phyloP scores from a whole-genome alignment of 1,284 basidiomycete genomes.

The Ceratobasidium sp. region DNA sequence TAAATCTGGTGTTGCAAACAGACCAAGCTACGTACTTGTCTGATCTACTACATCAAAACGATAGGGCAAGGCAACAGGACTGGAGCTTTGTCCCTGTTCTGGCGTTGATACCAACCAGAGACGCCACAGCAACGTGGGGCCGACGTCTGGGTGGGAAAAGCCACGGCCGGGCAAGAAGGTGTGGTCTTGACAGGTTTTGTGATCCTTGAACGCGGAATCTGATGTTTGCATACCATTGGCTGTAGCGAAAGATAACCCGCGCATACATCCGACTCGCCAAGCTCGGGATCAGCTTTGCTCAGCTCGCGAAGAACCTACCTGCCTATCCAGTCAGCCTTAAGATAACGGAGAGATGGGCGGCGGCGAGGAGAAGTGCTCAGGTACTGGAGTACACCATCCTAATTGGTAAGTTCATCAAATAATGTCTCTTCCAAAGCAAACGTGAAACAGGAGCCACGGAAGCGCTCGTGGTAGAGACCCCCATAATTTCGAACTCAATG shows the following conservation, averaged over 20 bases:
- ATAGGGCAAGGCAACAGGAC: neutral
- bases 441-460: conserved; percentile 35
- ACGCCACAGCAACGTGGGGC: conserved; percentile 18
- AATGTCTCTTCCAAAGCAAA: conserved; percentile 4
- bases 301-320: neutral
- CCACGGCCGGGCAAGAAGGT: neutral
- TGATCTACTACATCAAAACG: neutral
- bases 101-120: neutral
- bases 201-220: neutral
- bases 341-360: neutral
- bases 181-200: neutral
- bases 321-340: neutral
- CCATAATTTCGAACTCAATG: conserved; percentile 4
- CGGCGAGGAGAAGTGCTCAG: neutral
- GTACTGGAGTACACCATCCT: neutral
- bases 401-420: conserved; percentile 17
- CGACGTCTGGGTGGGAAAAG: conserved; percentile 3
- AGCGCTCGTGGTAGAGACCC: conserved; percentile 16
- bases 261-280: conserved; percentile 22
- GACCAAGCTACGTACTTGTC: neutral
- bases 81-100: neutral
- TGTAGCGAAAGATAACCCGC: neutral
- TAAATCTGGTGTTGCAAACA: neutral
- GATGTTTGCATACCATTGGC: neutral
- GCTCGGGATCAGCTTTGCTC: neutral